A percentile compares a stretch with the other conserved stretches of the same genome.
Conservation (phyloP, 2,329 filamentous ascomycete species). For the Ophiocordyceps polyrhachis-furcata region DNA sequence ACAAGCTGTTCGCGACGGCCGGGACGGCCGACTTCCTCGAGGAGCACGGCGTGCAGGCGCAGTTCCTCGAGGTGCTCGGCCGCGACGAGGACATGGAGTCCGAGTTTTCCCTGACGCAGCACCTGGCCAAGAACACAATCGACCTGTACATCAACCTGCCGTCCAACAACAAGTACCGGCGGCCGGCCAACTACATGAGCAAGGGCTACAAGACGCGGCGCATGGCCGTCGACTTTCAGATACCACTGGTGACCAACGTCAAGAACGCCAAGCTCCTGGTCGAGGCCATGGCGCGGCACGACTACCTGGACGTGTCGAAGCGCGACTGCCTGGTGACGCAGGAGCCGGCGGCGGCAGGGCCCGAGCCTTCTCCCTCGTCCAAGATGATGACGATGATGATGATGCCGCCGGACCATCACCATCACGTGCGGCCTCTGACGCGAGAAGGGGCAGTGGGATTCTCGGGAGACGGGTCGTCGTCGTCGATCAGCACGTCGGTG, state of each 20-base stretch:
- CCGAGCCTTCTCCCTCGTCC: too few relatives aligned
- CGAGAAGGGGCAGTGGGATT: constrained; percentile 7
- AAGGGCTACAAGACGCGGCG: constrained; percentile 91
- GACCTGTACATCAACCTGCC: constrained; percentile 98
- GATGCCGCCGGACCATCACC: constrained; percentile 14
- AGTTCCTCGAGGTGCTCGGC: constrained; percentile 77
- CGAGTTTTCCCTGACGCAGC: constrained; percentile 92
- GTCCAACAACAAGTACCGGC: constrained; percentile 93
- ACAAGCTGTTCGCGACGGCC: constrained; percentile 88
- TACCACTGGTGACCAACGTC: constrained; percentile 91
- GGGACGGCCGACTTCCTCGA: constrained; percentile 94
- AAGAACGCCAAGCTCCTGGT: constrained; percentile 98
- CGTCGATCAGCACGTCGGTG: constrained; percentile 41
- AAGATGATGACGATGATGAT: constrained; percentile 30
- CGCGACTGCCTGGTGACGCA: constrained; percentile 89
- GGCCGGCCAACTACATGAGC: constrained; percentile 96
- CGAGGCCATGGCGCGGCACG: constrained; percentile 81
- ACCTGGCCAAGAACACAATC: constrained; percentile 93
- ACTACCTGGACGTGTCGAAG: constrained; percentile 62
- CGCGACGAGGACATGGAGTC: constrained; percentile 73
- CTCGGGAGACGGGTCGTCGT: constrained; percentile 6
- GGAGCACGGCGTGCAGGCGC: constrained; percentile 78
- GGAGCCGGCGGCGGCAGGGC: constrained; percentile 46
- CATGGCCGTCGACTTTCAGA: constrained; percentile 97
- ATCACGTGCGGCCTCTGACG: constrained; percentile 13